Evolutionary conservation across 2,329 filamentous ascomycete species (phyloP).

Genomic region (Cercospora janseana): DNA sequence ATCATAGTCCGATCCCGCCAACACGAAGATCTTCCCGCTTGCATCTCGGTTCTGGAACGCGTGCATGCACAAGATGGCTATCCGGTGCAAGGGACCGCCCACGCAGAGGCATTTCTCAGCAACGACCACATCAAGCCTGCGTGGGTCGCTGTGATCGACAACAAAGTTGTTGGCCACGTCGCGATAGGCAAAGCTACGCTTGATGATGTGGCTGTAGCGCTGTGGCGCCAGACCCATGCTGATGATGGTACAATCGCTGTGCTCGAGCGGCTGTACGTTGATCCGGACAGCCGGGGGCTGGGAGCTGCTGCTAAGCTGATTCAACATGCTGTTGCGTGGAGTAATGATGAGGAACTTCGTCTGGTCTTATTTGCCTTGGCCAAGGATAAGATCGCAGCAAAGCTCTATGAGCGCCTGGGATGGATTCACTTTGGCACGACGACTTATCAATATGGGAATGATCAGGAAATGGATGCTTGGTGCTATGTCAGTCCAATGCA

Average conservation of each 20-base stretch:
- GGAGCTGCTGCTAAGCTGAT: slow-evolving; percentile 28
- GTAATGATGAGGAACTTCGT: slow-evolving; percentile 8
- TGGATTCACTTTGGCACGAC: slow-evolving; percentile 27
- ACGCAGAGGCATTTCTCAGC: slow-evolving; percentile 22
- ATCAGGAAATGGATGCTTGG: slow-evolving; percentile 21
- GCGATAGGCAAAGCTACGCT: slow-evolving; percentile 14
- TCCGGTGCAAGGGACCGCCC: slow-evolving; percentile 30
- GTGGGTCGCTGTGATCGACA: slow-evolving; percentile 28
- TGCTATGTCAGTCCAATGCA: slow-evolving; percentile 25
- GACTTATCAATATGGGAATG: slow-evolving; percentile 18
- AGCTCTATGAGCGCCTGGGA: slow-evolving; percentile 28
- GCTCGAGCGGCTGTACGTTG: slow-evolving; percentile 31
- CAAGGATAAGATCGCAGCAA: slow-evolving; percentile 29
- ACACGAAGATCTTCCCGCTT: slow-evolving; percentile 25
- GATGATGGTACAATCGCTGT: slow-evolving; percentile 22
- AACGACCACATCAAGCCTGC: slow-evolving; percentile 15
- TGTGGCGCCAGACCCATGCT: slow-evolving; percentile 19
- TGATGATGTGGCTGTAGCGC: slow-evolving; percentile 24
- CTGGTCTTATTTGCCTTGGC: slow-evolving; percentile 29
- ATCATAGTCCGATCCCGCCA: slow-evolving; percentile 18
- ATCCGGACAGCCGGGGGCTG: slow-evolving; percentile 22
- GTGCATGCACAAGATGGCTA: slow-evolving; percentile 30
- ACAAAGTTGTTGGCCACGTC: slow-evolving; percentile 27
- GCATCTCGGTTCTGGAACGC: slow-evolving; percentile 24
- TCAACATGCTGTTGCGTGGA: slow-evolving; percentile 18